Base-by-base conservation (phyloP, 495 filamentous ascomycete species). In the Clavariopsis aquatica region DNA sequence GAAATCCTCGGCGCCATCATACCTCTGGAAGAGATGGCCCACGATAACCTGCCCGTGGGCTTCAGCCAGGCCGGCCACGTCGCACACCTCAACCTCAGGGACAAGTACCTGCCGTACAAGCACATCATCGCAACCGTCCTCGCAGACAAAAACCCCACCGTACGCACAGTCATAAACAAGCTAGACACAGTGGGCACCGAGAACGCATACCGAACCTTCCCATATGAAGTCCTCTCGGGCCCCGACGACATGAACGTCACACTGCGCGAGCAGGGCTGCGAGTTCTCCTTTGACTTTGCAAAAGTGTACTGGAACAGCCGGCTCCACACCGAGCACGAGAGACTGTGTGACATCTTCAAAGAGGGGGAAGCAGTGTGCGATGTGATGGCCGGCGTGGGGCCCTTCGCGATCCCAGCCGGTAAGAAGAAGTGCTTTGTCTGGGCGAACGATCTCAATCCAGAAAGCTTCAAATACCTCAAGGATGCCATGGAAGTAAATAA, bases 251-350 rank as follows among this genome's bases (percentile, higher is more conserved):
- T 96, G 69, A 85, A 92, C 31, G 95, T 99, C 26, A 82, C 88
- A 29, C 82, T 92, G 52, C 76, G 75, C 46, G 86, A 91, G 74
- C 81, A 78, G 45, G 78, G 79, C 57, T 91, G 88, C 75, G 68
- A 70, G 7, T 91, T 89, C 74, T 73, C 74, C 60, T 92, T 92
- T 70, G 84, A 92, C 69, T 92, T 90, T 67, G 80, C 88, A 6
- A 93, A 94, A 46, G 95, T 98, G 1, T 99, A 98, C 79, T 99
- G 94, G 94, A 99, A 99, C 76, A 89, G 84, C 66, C 84, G 93
- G 60, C 81, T 99, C 12, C 86, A 93, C 62, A 89, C 86, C 12
- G 94, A 99, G 74, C 94, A 99, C 73, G 83, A 85, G 49, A 82
- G 94, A 1, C 78, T 99, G 10, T 84, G 95, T 60, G 78, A 84